Conservation (phyloP, 2,329 filamentous ascomycete genomes). For the Alternaria alternata region DNA sequence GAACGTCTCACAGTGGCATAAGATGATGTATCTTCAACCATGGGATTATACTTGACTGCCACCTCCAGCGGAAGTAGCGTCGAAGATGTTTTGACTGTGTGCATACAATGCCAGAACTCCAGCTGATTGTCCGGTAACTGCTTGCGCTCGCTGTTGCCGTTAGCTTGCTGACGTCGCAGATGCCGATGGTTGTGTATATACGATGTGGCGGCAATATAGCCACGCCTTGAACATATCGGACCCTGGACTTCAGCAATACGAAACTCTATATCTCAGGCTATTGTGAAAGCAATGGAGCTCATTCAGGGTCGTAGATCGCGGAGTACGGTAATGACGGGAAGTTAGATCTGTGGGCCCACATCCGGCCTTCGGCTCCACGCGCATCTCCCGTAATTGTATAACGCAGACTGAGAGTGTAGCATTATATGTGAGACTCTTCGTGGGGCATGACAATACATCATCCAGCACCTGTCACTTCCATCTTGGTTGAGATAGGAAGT, state of each 20-base stretch:
- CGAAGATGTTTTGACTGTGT: neutral
- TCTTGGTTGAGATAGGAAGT: neutral
- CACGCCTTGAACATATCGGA: neutral
- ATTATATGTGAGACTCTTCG: constrained; percentile 2
- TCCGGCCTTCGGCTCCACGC: constrained; percentile 36
- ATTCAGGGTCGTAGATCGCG: constrained; percentile 21
- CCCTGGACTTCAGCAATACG: neutral
- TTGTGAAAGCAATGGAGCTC: neutral
- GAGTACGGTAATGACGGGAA: constrained; percentile 13
- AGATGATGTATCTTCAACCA: neutral
- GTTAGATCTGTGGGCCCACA: constrained; percentile 15
- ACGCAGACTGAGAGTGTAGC: constrained; percentile 5
- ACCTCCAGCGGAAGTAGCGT: neutral
- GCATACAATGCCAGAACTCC: neutral
- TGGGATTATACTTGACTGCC: neutral
- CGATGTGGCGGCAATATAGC: constrained; percentile 1
- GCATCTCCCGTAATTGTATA: constrained; percentile 22
- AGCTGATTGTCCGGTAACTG: neutral
- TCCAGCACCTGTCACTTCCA: neutral
- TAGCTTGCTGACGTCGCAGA: neutral
- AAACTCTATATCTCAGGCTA: neutral
- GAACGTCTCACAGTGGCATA: neutral
- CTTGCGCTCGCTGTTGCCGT: neutral
- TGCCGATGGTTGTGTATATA: constrained; percentile 1
- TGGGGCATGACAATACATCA: neutral